Conservation (phyloP, 2,329 filamentous ascomycete species). For the Emergomyces africanus region DNA sequence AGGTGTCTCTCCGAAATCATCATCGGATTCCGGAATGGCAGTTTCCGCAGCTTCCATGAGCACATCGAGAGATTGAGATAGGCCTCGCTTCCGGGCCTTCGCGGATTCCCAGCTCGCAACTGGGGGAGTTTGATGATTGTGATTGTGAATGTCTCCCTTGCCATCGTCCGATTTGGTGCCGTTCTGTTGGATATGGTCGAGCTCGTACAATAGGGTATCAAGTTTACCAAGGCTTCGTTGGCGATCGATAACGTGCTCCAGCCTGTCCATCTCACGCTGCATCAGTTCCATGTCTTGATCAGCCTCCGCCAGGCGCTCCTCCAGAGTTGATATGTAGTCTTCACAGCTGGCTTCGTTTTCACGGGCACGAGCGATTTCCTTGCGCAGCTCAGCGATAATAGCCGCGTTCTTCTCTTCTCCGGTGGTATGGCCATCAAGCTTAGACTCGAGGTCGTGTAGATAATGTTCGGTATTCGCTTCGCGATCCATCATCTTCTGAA, state of each 20-base stretch:
- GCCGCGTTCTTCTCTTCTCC: slow-evolving; percentile 88
- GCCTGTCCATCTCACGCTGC: slow-evolving; percentile 87
- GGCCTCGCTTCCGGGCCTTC: slow-evolving; percentile 20
- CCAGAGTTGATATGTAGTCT: slow-evolving; percentile 93
- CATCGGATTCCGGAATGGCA: slow-evolving; percentile 34
- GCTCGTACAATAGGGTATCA: slow-evolving; percentile 80
- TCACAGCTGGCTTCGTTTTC: slow-evolving; percentile 86
- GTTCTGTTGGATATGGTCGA: slow-evolving; percentile 61
- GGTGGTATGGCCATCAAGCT: slow-evolving; percentile 77
- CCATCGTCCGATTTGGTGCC: slow-evolving; percentile 29
- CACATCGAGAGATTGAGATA: slow-evolving; percentile 29
- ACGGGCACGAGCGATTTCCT: slow-evolving; percentile 74
- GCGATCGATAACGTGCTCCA: slow-evolving; percentile 90
- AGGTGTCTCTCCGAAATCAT: slow-evolving; percentile 24
- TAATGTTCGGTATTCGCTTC: slow-evolving; percentile 89
- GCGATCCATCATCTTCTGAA: slow-evolving; percentile 88
- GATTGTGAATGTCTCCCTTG: slow-evolving; percentile 11
- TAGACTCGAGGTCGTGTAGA: slow-evolving; percentile 78
- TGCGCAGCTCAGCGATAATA: slow-evolving; percentile 74
- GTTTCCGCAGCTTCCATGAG: slow-evolving; percentile 33
- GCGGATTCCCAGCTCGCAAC: slow-evolving; percentile 11
- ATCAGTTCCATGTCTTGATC: slow-evolving; percentile 94
- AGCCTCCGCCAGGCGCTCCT: slow-evolving; percentile 87
- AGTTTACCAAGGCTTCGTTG: slow-evolving; percentile 91
- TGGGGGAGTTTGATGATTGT: slow-evolving; percentile 7